Evolutionary conservation across 2,329 filamentous ascomycete genomes (phyloP).

Genomic region (Apiospora sp.): DNA sequence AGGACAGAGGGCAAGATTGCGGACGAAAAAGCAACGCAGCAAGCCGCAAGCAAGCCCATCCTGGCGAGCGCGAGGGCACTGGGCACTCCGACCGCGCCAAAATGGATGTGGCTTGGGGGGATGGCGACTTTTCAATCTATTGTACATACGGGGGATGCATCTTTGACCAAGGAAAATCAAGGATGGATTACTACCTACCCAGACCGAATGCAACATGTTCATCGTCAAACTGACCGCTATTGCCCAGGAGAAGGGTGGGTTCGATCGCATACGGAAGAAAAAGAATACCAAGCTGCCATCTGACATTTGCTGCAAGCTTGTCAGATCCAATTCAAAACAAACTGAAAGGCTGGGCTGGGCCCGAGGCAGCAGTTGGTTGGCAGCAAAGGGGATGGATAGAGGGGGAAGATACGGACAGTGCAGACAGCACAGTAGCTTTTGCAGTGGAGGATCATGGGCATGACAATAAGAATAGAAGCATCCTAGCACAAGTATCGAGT

Average conservation of each 20-base stretch:
- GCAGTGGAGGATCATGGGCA: not conserved
- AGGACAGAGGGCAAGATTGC: not conserved
- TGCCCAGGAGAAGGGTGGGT: not conserved
- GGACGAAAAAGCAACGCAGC: conserved; percentile 7
- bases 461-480: conserved; percentile 20
- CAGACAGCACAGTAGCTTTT: conserved; percentile 10
- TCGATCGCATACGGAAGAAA: not conserved
- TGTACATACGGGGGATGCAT: not conserved
- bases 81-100: not conserved
- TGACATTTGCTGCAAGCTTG: conserved; percentile 3
- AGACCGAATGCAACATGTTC: conserved; percentile 18
- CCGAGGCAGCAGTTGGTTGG: not conserved
- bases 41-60: conserved; percentile 10
- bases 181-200: not conserved
- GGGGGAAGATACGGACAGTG: not conserved
- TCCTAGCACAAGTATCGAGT: conserved; percentile 12
- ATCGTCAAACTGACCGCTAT: conserved; percentile 15
- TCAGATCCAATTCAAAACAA: conserved; percentile 13
- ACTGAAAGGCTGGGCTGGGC: conserved; percentile 6
- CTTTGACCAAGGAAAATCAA: not conserved
- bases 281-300: conserved; percentile 9
- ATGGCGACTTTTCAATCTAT: conserved; percentile 10
- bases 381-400: not conserved
- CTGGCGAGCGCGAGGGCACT: not conserved
- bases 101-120: conserved; percentile 8